phyloP scores from a whole-genome alignment of 768 basidiomycete species.

The Candolleomyces eurysporus region DNA sequence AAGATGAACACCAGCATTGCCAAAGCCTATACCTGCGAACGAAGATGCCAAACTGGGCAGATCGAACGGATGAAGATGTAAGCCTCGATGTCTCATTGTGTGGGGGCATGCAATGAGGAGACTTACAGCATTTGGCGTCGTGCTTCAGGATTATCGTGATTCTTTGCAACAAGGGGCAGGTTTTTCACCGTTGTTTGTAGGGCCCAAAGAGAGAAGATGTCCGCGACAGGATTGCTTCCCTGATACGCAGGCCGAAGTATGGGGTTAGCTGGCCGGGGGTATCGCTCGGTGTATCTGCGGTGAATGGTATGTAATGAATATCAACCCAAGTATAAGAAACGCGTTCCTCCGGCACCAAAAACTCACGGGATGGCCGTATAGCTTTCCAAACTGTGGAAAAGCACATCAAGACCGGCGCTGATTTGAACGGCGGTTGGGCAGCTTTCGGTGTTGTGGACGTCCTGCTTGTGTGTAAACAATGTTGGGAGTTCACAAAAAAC shows the following conservation, averaged over 20 bases:
- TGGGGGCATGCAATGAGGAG: background rate
- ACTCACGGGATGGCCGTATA: conserved; percentile 90
- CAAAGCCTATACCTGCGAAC: conserved; percentile 94
- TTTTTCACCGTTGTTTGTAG: conserved; percentile 85
- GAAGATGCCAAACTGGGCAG: conserved; percentile 76
- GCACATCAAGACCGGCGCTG: conserved; percentile 89
- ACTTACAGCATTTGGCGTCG: conserved; percentile 87
- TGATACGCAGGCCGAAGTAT: conserved; percentile 91
- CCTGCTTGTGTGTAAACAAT: conserved; percentile 31
- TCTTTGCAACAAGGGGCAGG: conserved; percentile 81
- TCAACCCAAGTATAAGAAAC: too few relatives aligned
- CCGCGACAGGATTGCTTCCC: conserved; percentile 91
- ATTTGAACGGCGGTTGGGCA: conserved; percentile 94
- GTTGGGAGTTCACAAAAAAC: background rate
- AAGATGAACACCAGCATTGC: conserved; percentile 89
- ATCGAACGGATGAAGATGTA: background rate
- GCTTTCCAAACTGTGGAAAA: conserved; percentile 95
- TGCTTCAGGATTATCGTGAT: conserved; percentile 78
- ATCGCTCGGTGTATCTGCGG: conserved; percentile 81
- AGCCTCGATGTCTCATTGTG: background rate
- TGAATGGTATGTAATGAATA: background rate
- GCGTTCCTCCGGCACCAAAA: too few relatives aligned
- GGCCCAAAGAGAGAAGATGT: conserved; percentile 96
- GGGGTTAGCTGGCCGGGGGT: conserved; percentile 87
- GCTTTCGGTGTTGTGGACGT: conserved; percentile 86